phyloP scores from a whole-genome alignment of 1,284 basidiomycete genomes.

The Cystobasidium slooffiae region DNA sequence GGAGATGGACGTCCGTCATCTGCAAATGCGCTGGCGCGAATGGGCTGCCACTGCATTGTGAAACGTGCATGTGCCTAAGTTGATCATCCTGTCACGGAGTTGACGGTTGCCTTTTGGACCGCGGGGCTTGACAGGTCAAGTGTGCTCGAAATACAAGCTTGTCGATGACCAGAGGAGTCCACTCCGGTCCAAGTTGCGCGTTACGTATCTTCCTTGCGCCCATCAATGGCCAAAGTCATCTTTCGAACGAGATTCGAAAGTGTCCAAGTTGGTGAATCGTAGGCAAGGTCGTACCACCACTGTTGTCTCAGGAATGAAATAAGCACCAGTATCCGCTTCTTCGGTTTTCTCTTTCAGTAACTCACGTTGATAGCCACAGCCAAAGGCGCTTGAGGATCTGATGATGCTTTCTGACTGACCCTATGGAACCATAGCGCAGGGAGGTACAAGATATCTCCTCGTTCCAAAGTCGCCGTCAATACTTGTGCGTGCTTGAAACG shows the following conservation, averaged over 20 bases:
- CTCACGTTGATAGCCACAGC: slow-evolving; percentile 41
- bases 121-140: background rate
- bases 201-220: background rate
- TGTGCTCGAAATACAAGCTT: background rate
- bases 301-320: slow-evolving; percentile 58
- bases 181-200: background rate
- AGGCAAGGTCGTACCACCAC: slow-evolving; percentile 84
- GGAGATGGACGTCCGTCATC: no score
- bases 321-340: background rate
- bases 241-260: slow-evolving; percentile 67
- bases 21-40: no score
- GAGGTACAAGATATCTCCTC: slow-evolving; percentile 82
- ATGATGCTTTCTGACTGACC: slow-evolving; percentile 67
- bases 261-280: slow-evolving; percentile 70
- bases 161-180: background rate
- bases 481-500: slow-evolving; percentile 63
- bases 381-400: slow-evolving; percentile 23
- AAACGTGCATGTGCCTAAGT: no score
- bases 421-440: slow-evolving; percentile 91
- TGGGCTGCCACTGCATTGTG: no score
- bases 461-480: slow-evolving; percentile 67
- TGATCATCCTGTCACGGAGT: no score
- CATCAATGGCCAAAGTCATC: slow-evolving; percentile 48
- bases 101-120: no score
- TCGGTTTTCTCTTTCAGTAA: background rate